Conservation (phyloP, 2,329 filamentous ascomycete species). For the Basipetospora chlamydospora region DNA sequence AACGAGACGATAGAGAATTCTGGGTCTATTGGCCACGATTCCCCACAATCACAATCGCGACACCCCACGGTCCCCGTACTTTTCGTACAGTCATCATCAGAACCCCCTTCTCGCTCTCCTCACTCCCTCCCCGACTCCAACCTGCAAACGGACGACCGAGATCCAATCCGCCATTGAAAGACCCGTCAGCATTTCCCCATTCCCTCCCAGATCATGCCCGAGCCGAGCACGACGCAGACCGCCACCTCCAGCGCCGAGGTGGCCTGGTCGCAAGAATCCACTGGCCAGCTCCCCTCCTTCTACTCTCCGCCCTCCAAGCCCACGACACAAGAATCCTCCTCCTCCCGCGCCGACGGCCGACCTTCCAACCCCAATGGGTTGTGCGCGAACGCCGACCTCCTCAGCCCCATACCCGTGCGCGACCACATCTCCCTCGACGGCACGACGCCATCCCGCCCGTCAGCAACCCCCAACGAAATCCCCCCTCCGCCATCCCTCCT, state of each 20-base stretch:
- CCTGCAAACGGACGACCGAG: no score
- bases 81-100: no score
- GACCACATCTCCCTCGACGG: constrained; percentile 3
- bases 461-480: constrained; percentile 7
- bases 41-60: no score
- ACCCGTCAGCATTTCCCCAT: no score
- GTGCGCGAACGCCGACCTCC: neutral
- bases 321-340: neutral
- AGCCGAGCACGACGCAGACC: neutral
- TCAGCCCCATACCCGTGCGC: constrained; percentile 1
- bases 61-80: no score
- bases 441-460: constrained; percentile 5
- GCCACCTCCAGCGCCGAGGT: neutral
- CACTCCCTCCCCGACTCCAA: no score
- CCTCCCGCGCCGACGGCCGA: neutral
- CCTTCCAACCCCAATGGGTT: neutral
- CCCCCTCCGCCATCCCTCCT: constrained; percentile 54
- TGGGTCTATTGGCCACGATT: no score
- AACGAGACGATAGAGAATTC: no score
- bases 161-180: no score
- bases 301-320: constrained; percentile 7
- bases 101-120: no score
- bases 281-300: constrained; percentile 8
- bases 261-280: neutral
- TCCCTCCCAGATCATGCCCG: neutral